phyloP scores from a whole-genome alignment of 768 basidiomycete genomes.

The Phlebiopsis gigantea region DNA sequence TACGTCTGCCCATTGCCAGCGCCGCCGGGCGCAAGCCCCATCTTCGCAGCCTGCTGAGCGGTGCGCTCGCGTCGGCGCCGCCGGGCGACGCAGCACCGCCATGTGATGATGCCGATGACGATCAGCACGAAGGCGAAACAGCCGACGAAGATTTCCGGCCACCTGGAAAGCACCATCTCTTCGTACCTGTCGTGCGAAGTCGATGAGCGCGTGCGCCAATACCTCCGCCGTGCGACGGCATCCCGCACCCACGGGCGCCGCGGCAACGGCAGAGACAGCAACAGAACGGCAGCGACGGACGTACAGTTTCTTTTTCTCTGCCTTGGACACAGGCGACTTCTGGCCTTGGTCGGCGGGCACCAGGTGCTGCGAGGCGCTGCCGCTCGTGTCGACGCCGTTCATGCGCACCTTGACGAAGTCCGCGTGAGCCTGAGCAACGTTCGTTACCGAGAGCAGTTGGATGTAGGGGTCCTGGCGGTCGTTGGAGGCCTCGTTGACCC shows the following conservation, averaged over 20 bases:
- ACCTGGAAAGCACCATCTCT: conserved; percentile 24
- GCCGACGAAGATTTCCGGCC: conserved; percentile 29
- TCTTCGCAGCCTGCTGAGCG: conserved; percentile 9
- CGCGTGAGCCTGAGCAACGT: conserved; percentile 44
- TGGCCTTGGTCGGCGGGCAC: conserved; percentile 54
- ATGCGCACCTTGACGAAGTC: conserved; percentile 66
- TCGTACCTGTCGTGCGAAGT: conserved; percentile 18
- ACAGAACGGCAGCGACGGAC: conserved; percentile 3
- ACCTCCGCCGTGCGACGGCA: not conserved
- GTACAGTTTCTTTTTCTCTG: conserved; percentile 24
- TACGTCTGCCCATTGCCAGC: not conserved
- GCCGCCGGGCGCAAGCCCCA: conserved; percentile 10
- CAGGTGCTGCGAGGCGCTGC: conserved; percentile 49
- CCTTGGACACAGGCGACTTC: conserved; percentile 48
- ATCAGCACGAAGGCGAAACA: conserved; percentile 25
- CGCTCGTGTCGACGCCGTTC: conserved; percentile 52
- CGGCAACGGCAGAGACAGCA: not conserved
- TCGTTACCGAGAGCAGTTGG: conserved; percentile 60
- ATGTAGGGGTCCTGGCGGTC: conserved; percentile 56
- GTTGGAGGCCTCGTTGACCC: conserved; percentile 43
- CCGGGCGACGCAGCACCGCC: conserved; percentile 26
- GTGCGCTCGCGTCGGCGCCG: conserved; percentile 9
- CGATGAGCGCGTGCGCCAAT: not conserved
- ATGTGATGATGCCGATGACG: conserved; percentile 22
- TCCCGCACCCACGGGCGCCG: not conserved